Conservation (phyloP, 176 grass and related monocot genomes). For the Carex pumila region DNA sequence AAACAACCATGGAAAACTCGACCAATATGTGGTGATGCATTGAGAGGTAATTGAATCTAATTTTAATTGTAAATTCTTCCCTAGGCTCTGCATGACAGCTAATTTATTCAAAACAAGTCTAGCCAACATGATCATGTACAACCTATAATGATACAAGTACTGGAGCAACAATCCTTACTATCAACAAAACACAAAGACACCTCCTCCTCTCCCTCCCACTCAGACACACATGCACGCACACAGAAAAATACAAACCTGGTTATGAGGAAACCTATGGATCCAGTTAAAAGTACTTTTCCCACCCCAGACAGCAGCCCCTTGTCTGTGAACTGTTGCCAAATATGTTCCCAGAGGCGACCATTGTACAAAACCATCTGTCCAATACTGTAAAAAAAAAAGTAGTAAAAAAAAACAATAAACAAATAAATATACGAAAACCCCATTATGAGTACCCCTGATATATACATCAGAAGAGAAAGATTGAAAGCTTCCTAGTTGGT, state of each 20-base stretch:
- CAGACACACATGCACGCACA: neutral
- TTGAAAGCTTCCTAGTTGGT: neutral
- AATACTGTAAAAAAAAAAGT: slow-evolving; percentile 41
- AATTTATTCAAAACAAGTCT: neutral
- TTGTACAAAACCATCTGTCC: slow-evolving; percentile 94
- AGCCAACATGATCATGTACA: neutral
- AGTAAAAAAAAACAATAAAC: neutral
- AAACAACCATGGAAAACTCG: neutral
- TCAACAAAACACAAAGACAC: neutral
- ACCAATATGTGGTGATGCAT: neutral
- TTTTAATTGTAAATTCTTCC: neutral
- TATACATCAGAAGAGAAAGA: neutral
- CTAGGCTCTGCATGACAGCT: neutral
- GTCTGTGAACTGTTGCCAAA: slow-evolving; percentile 91
- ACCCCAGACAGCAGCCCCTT: slow-evolving; percentile 84
- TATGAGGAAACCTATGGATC: slow-evolving; percentile 70
- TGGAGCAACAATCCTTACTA: neutral
- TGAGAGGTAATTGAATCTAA: neutral
- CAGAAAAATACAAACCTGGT: slow-evolving; percentile 40
- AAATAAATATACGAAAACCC: neutral
- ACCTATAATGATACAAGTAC: neutral
- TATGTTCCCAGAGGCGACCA: slow-evolving; percentile 95
- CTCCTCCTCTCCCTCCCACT: neutral
- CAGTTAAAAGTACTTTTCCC: slow-evolving; percentile 69
- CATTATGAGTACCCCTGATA: neutral